Evolutionary conservation across 1,284 basidiomycete genomes (phyloP).

Genomic region (Rugosomyces carneus): DNA sequence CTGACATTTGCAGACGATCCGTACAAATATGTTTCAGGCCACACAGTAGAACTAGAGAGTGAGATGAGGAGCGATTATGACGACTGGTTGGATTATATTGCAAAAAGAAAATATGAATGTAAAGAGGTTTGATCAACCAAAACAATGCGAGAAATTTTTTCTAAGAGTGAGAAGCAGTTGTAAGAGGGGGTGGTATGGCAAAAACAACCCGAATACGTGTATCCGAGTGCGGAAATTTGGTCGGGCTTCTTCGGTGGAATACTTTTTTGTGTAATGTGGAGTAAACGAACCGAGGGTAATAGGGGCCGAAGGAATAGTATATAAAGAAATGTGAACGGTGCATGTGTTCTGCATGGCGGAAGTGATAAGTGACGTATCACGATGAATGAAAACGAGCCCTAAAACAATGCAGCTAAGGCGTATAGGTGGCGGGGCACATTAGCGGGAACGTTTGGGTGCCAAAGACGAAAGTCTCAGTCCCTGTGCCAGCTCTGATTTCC

Average conservation of each 20-base stretch:
- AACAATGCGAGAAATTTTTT: conserved; percentile 12
- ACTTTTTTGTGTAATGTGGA: conserved; percentile 17
- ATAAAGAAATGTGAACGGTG: conserved; percentile 15
- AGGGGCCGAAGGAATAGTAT: conserved; percentile 17
- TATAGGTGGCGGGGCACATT: neutral
- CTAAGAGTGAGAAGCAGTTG: no score
- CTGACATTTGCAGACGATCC: no score
- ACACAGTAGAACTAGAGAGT: neutral
- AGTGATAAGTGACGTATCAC: conserved; percentile 8
- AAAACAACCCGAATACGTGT: neutral
- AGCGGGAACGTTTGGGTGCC: conserved; percentile 36
- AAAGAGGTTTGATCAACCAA: conserved; percentile 2
- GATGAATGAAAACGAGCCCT: neutral
- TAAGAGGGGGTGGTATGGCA: conserved; percentile 6
- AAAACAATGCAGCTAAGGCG: neutral
- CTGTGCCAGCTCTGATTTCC: conserved; percentile 76
- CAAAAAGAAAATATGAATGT: conserved; percentile 5
- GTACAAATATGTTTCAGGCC: no score
- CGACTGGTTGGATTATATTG: conserved; percentile 18
- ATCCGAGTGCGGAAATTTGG: neutral
- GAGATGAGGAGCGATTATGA: conserved; percentile 15
- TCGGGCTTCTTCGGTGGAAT: conserved; percentile 5
- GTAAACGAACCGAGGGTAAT: conserved; percentile 19
- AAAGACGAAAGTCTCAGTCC: conserved; percentile 64
- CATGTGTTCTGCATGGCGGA: conserved; percentile 9